Conservation (phyloP, 2,329 filamentous ascomycete species). For the Trichothecium sympodiale region DNA sequence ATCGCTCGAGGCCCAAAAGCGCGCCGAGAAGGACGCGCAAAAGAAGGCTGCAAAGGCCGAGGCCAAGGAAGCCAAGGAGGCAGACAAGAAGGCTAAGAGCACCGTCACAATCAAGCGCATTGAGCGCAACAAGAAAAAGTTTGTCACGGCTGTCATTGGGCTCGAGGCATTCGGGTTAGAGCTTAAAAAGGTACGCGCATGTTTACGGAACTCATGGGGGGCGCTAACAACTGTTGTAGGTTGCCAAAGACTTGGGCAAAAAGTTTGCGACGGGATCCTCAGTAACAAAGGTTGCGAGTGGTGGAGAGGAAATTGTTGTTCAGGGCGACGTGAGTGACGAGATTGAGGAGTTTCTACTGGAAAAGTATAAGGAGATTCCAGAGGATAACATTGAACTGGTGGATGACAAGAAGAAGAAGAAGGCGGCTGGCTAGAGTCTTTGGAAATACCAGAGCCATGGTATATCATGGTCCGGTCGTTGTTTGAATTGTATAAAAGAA, state of each 20-base stretch:
- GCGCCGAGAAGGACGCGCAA: conserved; percentile 87
- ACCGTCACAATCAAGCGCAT: conserved; percentile 91
- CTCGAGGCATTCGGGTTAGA: conserved; percentile 86
- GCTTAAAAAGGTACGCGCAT: conserved; percentile 62
- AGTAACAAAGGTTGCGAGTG: conserved; percentile 78
- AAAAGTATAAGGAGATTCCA: conserved; percentile 82
- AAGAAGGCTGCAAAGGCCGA: conserved; percentile 96
- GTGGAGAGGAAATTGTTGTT: conserved; percentile 92
- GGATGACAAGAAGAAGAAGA: conserved; percentile 89
- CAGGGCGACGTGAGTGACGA: conserved; percentile 96
- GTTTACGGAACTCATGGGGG: background rate
- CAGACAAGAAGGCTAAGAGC: conserved; percentile 70
- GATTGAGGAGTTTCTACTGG: conserved; percentile 79
- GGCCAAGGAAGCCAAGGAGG: conserved; percentile 71
- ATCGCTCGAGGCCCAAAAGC: conserved; percentile 84
- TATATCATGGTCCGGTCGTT: too few relatives aligned
- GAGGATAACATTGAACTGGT: conserved; percentile 92
- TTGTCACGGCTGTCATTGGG: conserved; percentile 83
- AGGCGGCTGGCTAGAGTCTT: conserved; percentile 13
- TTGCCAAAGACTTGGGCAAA: conserved; percentile 94
- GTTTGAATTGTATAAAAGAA: too few relatives aligned
- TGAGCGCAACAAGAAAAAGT: conserved; percentile 96
- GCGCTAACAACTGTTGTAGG: conserved; percentile 16
- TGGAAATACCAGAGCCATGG: too few relatives aligned
- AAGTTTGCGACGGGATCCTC: conserved; percentile 93